A percentile compares a stretch with the other conserved stretches of the same genome.
phyloP scores from a whole-genome alignment of 2,329 filamentous ascomycete genomes.

The Lecanicillium sp. region DNA sequence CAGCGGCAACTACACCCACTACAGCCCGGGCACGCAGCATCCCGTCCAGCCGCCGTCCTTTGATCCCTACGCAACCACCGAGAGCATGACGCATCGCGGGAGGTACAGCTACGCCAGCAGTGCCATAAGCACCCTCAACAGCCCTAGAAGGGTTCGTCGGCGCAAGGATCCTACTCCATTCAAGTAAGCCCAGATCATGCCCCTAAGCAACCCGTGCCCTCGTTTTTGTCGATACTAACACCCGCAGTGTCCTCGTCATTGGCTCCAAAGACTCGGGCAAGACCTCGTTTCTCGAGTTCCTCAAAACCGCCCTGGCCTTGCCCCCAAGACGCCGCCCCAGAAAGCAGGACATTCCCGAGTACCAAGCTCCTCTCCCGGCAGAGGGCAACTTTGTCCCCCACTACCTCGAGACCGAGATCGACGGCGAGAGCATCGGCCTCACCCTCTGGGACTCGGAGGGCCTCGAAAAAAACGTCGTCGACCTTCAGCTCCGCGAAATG shows the following conservation, averaged over 20 bases:
- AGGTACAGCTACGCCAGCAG: constrained; percentile 95
- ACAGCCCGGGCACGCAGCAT: constrained; percentile 43
- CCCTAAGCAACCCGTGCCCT: not conserved
- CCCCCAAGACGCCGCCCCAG: constrained; percentile 70
- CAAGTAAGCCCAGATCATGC: constrained; percentile 63
- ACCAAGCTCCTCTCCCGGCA: constrained; percentile 44
- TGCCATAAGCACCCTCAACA: constrained; percentile 85
- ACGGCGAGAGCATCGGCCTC: constrained; percentile 82
- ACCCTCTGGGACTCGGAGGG: constrained; percentile 97
- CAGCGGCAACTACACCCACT: constrained; percentile 35
- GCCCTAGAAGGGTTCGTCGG: constrained; percentile 81
- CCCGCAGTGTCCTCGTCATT: constrained; percentile 74
- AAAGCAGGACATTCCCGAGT: constrained; percentile 52
- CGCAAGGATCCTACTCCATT: constrained; percentile 97
- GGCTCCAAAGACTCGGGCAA: constrained; percentile 86
- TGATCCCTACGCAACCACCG: constrained; percentile 75
- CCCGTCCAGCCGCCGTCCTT: constrained; percentile 53
- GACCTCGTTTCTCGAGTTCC: constrained; percentile 93
- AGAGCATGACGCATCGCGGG: constrained; percentile 95
- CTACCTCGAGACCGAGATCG: constrained; percentile 91
- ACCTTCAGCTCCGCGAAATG: constrained; percentile 89
- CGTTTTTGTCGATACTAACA: constrained; percentile 10
- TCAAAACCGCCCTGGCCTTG: constrained; percentile 77
- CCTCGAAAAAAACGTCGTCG: constrained; percentile 88
- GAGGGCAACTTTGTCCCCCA: constrained; percentile 75